Evolutionary conservation across 2,329 filamentous ascomycete genomes (phyloP), one percentile per base, ranked within the genome.

Genomic region (Neofusicoccum ribis): DNA sequence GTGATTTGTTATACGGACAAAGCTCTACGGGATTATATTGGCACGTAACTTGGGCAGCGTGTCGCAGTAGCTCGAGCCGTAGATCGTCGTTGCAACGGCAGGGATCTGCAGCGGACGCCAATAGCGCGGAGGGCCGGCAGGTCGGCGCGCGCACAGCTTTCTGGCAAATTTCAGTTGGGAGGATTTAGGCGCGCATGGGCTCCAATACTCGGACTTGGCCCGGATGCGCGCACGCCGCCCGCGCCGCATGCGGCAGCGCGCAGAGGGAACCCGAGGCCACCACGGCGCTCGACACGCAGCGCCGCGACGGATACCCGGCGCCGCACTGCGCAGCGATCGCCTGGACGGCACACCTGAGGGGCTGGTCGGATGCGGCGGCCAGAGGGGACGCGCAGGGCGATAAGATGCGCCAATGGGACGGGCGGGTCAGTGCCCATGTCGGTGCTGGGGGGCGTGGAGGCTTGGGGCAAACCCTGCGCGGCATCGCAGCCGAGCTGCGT

Each of bases 121-220:
- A 47, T 60, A 47, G 56, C 56, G 43, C 56, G 15, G 54, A 15
- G 34, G 39, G 14, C 17, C 56, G 41, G 56, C 41, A 47, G 41
- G 41, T 39, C 37, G 37, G 37, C 37, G 6, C 37, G 41, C n/a
- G 41, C 27, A 60, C 43, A 9, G 43, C 56, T 36, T 47, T 20
- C 20, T 23, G 43, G 41, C 41, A 60, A 60, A 60, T 60, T 60
- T 60, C 56, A 59, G 39, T 59, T 59, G 54, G 54, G 54, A 46
- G 27, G 23, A n/a, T 44, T 59, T 34, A 59, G 54, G 54, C 54
- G 54, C 54, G 54, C 39, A 59, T 43, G 54, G 54, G 27, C 54
- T 27, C 39, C 56, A 60, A 60, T 60, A 60, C 27, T 60, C 56
- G 56, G 56, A 3, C 56, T 60, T 37, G 43, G 56, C 43, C 41